A percentile compares a stretch with the other conserved stretches of the same genome.
Evolutionary conservation across 257 asterid genomes (phyloP).

Genomic region (Asclepias syriaca): DNA sequence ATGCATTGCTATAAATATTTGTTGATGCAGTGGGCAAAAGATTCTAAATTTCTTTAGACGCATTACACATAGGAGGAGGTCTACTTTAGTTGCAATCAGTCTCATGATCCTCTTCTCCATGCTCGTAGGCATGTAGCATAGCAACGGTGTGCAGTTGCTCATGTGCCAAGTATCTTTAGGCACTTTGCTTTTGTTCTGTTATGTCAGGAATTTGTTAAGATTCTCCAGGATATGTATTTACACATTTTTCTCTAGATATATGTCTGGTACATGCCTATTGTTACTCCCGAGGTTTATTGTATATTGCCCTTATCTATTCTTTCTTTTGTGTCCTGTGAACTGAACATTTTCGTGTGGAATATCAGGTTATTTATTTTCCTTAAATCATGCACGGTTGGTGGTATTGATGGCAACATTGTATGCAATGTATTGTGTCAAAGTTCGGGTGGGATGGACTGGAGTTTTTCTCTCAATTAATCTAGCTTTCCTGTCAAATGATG

Average conservation of each 20-base stretch:
- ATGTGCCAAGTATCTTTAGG: not conserved
- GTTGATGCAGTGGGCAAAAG: not conserved
- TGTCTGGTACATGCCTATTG: not conserved
- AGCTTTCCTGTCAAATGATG: constrained; percentile 78
- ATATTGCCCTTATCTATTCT: not conserved
- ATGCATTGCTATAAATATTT: not conserved
- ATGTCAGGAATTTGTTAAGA: not conserved
- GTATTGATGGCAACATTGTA: constrained; percentile 80
- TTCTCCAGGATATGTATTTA: not conserved
- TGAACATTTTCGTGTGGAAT: constrained; percentile 16
- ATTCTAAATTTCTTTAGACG: not conserved
- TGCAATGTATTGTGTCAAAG: constrained; percentile 80
- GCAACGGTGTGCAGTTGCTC: not conserved
- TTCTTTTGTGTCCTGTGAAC: constrained; percentile 25
- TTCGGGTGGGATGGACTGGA: constrained; percentile 87
- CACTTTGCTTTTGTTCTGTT: not conserved
- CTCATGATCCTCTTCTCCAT: not conserved
- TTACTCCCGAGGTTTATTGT: not conserved
- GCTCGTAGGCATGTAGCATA: not conserved
- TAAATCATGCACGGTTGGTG: constrained; percentile 88
- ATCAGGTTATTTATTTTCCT: constrained; percentile 91
- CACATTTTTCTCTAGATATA: not conserved
- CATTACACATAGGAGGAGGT: not conserved
- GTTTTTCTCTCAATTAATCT: constrained; percentile 77
- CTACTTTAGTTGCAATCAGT: not conserved